A percentile compares a stretch with the other conserved stretches of the same genome.
Evolutionary conservation across 352 stramenopile species (phyloP).

Genomic region (Pseudoperonospora humuli): DNA sequence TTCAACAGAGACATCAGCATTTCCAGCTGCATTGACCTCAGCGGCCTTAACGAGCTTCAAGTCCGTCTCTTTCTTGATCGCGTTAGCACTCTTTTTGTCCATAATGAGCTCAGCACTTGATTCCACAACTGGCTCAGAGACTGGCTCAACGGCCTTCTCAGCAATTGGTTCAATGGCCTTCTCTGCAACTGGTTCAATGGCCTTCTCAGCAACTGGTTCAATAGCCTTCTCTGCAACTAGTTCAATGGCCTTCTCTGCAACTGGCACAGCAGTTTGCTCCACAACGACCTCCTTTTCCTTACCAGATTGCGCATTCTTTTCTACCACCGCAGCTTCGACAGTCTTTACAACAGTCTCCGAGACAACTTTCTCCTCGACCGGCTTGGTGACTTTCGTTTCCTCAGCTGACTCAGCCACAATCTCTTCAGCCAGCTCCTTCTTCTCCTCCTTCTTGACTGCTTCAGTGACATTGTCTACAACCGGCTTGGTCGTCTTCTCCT

Average conservation of each 20-base stretch:
- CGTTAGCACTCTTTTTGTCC: not conserved
- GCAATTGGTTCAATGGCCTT: not conserved
- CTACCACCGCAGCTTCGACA: no score
- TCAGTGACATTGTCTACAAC: not conserved
- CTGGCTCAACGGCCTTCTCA: not conserved
- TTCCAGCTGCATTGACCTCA: conserved; percentile 1
- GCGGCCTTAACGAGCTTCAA: not conserved
- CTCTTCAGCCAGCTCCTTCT: not conserved
- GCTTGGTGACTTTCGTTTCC: not conserved
- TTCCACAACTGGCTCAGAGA: no score
- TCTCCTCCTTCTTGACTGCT: not conserved
- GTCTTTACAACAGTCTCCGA: not conserved
- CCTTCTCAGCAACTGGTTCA: conserved; percentile 1
- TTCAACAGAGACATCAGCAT: conserved; percentile 3
- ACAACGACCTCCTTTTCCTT: not conserved
- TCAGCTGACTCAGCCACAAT: not conserved
- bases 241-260: not conserved
- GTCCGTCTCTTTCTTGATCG: not conserved
- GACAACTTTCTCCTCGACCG: not conserved
- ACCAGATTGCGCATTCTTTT: no score
- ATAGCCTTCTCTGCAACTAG: not conserved
- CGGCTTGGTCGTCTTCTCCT: not conserved
- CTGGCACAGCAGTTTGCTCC: not conserved
- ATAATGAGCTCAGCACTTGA: no score
- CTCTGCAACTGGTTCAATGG: conserved; percentile 3